Evolutionary conservation across 345 rosid genomes (phyloP).

Genomic region (Euphorbia lathyris): DNA sequence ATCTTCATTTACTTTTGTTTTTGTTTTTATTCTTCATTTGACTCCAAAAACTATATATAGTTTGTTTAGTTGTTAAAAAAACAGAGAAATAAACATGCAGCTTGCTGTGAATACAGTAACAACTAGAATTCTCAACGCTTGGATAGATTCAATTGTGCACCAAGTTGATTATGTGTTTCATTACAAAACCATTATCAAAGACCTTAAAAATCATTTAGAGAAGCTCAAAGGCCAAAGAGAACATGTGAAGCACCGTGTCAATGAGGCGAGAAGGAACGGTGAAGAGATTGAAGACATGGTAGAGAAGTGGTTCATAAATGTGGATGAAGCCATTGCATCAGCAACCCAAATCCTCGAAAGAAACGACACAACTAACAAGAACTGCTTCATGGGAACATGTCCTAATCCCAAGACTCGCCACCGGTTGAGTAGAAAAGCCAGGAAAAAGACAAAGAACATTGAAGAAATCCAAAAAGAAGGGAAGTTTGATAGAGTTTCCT

Average conservation of each 20-base stretch:
- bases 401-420: background rate
- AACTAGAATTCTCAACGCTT: background rate
- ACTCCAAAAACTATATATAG: no score
- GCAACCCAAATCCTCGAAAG: background rate
- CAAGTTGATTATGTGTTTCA: background rate
- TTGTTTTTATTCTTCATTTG: no score
- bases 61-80: no score
- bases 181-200: background rate
- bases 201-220: background rate
- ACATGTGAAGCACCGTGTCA: background rate
- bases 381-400: slow-evolving; percentile 5
- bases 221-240: background rate
- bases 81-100: background rate
- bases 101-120: background rate
- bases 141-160: background rate
- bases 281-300: slow-evolving; percentile 1
- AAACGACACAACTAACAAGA: background rate
- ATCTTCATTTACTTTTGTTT: no score
- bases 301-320: background rate
- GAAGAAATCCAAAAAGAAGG: background rate
- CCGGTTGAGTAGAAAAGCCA: background rate
- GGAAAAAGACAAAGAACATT: background rate
- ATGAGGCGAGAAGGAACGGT: background rate
- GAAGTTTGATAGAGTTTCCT: background rate
- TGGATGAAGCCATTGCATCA: background rate